A percentile compares a stretch with the other conserved stretches of the same genome.
phyloP scores from a whole-genome alignment of 768 basidiomycete genomes.

The Strobilomyces confusus region DNA sequence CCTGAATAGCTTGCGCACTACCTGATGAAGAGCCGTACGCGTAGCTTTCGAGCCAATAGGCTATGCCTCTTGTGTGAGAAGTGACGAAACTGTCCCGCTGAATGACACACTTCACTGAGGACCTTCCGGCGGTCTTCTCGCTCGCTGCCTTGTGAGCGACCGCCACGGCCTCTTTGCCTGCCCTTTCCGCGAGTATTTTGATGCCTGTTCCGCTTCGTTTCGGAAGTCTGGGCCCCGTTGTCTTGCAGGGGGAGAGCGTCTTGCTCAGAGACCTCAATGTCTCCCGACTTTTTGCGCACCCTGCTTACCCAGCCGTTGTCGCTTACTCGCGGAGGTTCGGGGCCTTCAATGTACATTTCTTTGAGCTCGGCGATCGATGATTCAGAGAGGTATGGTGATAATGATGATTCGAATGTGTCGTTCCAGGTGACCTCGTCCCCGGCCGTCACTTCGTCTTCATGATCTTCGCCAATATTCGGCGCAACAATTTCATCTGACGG shows the following conservation, averaged over 20 bases:
- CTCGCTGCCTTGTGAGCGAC: slow-evolving; percentile 35
- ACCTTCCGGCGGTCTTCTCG: slow-evolving; percentile 72
- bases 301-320: slow-evolving; percentile 74
- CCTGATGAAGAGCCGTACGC: slow-evolving; percentile 79
- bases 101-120: slow-evolving; percentile 67
- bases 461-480: neutral
- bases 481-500: neutral
- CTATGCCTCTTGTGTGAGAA: slow-evolving; percentile 38
- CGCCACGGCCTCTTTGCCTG: slow-evolving; percentile 43
- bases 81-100: slow-evolving; percentile 8
- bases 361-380: slow-evolving; percentile 60
- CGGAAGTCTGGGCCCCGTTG: slow-evolving; percentile 22
- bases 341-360: slow-evolving; percentile 75
- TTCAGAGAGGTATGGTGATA: slow-evolving; percentile 63
- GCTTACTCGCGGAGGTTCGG: slow-evolving; percentile 66
- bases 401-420: slow-evolving; percentile 48
- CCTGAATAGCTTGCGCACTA: slow-evolving; percentile 72
- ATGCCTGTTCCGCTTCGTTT: slow-evolving; percentile 36
- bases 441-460: neutral
- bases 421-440: slow-evolving; percentile 56
- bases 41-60: slow-evolving; percentile 78
- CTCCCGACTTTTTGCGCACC: slow-evolving; percentile 31
- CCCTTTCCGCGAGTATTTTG: slow-evolving; percentile 41
- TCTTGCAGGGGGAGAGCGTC: slow-evolving; percentile 5
- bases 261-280: slow-evolving; percentile 16